Base-by-base conservation (phyloP, 2,329 filamentous ascomycete species). In the Arthroderma sp. region DNA sequence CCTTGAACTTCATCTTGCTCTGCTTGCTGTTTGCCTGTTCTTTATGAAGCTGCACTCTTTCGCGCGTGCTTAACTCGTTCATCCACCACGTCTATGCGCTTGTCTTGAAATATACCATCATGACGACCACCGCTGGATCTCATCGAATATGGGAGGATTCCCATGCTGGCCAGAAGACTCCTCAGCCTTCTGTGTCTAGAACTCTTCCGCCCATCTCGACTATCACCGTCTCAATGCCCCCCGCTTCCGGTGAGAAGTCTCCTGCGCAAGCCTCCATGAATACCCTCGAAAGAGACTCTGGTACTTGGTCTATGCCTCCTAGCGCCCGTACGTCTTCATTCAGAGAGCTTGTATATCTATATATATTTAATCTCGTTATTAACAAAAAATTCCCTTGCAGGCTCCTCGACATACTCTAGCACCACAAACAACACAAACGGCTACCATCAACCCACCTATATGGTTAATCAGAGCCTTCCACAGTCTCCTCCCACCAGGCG, bases 291-390 rank as follows among this genome's bases (percentile, higher is more conserved):
- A 70, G 74, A 48, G 74, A 77, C 56, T 77, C 74, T 22, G 73
- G 74, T 48, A 75, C 71, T 56, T 77, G 73, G 73, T 75, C 73
- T 43, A 72, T 75, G 53, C 71, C 73, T 47, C 73, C 73, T 53
- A 75, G 72, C 59, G 73, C 74, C 56, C 70, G 74, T 75, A 61
- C 57, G 67, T 57, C 31, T 46, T 44, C 57, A 22, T 29, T n/a
- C 22, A 29, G 39, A 31, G 6, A n/a, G 15, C 15, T 22, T 22
- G 32, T 11, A 31, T 40, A 31, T 29, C 11, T 44, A 39, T 38
- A 42, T 42, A 31, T n/a, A 10, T 43, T 10, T 36, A 5, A 11
- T 43, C 9, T 22, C n/a, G 22, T 29, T 5, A 36, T 34, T 10
- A 10, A 2, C 37, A 15, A 9, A 11, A 10, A 28, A 28, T 39